Base-by-base conservation (phyloP, 164 flowering plant species). In the Kingdonia uniflora region DNA sequence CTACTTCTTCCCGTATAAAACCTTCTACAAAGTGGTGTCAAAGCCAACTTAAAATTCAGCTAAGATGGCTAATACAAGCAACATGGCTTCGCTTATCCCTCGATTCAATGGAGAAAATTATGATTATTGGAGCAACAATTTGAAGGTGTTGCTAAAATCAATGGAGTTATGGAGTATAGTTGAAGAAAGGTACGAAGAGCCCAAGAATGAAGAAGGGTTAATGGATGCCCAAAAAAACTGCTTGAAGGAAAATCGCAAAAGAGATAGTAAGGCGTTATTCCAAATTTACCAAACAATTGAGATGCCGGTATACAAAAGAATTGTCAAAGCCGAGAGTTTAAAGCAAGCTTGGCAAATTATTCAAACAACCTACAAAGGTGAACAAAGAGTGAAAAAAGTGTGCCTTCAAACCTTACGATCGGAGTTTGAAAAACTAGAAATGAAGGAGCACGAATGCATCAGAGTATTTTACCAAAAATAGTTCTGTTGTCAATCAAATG, bases 391-490 rank as follows among this genome's bases (percentile, higher is more conserved):
- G 14, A 21, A 46, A 21, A 46, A 10, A 13, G 25, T 21, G 6
- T 22, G 29, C 13, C 50, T 46, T 21, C 24, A 46, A 21, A 21
- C 25, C 2, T 21, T 46, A 6, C 11, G 50, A 21, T 46, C 25
- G 13, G 26, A 46, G 22, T 46, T 19, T 21, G 14, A 46, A 46
- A 46, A 46, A 14, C 22, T 46, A 21, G 25, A 46, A 14, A 21
- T 46, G 50, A 46, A 46, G 50, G 50, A 46, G 13, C 11, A 46
- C 19, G 29, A 46, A 21, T 16, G 25, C 23, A 46, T 46, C 19
- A 46, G 25, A 46, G 7, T 46, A 46, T 21, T 46, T 46, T 21
- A 46, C 50, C 2, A 46, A 13, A 21, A 22, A 16, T 11, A 46
- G 1, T 14, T 46, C 50, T 2, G 22, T 46, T 21, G 26, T 46